Evolutionary conservation across 1,284 basidiomycete species (phyloP), one percentile per base, ranked within the genome.

Genomic region (Cystobasidium sp.): DNA sequence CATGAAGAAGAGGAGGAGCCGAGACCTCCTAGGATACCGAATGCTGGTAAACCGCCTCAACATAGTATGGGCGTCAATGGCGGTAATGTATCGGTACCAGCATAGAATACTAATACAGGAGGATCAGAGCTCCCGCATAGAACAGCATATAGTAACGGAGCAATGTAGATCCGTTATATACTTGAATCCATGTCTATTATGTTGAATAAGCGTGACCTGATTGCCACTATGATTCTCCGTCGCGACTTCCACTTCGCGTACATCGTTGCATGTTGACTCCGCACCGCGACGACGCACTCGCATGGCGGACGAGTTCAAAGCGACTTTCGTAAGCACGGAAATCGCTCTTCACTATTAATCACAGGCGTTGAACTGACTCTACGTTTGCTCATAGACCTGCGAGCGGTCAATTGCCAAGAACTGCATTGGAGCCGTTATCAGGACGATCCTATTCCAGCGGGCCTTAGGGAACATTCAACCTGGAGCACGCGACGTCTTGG

Each of bases 361-460:
- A 10, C 6, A 61, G 1, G 31, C 58, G 4, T 3, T 39, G 31
- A 61, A 20, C 3, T 55, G 8, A 55, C 18, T 24, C n/a, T 20
- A 2, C 44, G 9, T 6, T 4, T 9, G 5, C 14, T 46, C 4
- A 3, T 20, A 71, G 74, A 71, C 74, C 46, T 64, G 69, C 62
- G 74, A 75, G 55, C 74, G 74, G n/a, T 46, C 62, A 8, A 41
- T 59, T 24, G 51, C 53, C 16, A 65, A 67, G 52, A 55, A 55
- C 43, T 70, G 62, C 61, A 49, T 71, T 8, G 51, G 56, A n/a
- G 68, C 58, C 6, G 47, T 71, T 53, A 39, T 75, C 18, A 22
- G 53, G 6, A 51, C 68, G n/a, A 66, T 75, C 39, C 58, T 75
- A 6, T 75, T 75, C 49, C 74, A 71, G 22, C 56, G 74, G 10